A percentile compares a stretch with the other conserved stretches of the same genome.
Evolutionary conservation across 2,329 filamentous ascomycete genomes (phyloP).

Genomic region (Stagonosporopsis chrysanthemi): DNA sequence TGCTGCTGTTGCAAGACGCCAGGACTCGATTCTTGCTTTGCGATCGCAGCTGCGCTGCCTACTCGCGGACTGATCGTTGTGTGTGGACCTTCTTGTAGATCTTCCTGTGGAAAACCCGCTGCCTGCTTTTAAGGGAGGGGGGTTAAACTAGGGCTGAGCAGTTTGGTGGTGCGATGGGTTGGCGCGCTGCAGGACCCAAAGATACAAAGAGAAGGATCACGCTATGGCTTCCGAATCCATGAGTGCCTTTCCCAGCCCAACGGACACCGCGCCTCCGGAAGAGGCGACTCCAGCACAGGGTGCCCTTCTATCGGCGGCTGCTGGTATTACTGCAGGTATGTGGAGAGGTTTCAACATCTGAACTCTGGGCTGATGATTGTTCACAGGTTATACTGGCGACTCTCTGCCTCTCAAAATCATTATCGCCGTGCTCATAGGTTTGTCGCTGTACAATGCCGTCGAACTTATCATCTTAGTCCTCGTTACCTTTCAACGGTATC

Average conservation of each 20-base stretch:
- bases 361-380: not conserved
- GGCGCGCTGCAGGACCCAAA: not conserved
- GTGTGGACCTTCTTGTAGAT: not conserved
- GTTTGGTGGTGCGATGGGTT: constrained; percentile 10
- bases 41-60: constrained; percentile 8
- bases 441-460: constrained; percentile 51
- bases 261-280: constrained; percentile 18
- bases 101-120: not conserved
- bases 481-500: constrained; percentile 57
- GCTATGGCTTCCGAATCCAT: constrained; percentile 27
- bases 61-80: not conserved
- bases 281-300: constrained; percentile 40
- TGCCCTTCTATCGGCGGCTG: constrained; percentile 36
- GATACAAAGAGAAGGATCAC: constrained; percentile 18
- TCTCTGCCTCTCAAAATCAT: constrained; percentile 41
- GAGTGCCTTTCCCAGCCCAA: constrained; percentile 22
- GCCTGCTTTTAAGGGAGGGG: not conserved
- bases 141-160: not conserved
- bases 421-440: constrained; percentile 48
- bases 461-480: constrained; percentile 58
- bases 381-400: constrained; percentile 42
- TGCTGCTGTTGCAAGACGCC: not conserved
- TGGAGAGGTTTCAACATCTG: not conserved
- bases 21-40: constrained; percentile 5
- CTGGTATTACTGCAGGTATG: constrained; percentile 44